Evolutionary conservation across 495 filamentous ascomycete species (phyloP).

Genomic region (Jackrogersella minutella): DNA sequence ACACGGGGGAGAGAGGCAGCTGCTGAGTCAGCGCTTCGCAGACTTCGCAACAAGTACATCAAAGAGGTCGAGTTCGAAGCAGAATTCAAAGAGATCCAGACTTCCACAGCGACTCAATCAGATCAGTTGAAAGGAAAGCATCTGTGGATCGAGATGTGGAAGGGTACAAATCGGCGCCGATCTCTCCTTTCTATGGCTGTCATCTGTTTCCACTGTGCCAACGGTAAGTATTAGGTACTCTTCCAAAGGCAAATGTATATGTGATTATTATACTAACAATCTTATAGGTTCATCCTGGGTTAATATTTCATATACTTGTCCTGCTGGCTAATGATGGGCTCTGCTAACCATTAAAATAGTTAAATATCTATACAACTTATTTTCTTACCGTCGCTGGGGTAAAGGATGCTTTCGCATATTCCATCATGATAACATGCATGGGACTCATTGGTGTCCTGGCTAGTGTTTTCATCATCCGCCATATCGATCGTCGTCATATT

Average conservation of each 20-base stretch:
- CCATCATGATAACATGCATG: constrained; percentile 58
- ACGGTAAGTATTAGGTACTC: constrained; percentile 30
- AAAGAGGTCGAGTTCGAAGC: constrained; percentile 49
- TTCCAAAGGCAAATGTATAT: too few relatives aligned
- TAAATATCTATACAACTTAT: constrained; percentile 47
- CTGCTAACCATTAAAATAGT: not conserved
- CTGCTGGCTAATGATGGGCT: not conserved
- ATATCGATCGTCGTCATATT: constrained; percentile 55
- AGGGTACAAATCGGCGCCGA: constrained; percentile 35
- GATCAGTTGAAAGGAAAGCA: constrained; percentile 45
- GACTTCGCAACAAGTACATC: constrained; percentile 50
- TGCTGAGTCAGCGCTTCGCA: constrained; percentile 52
- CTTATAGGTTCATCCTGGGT: constrained; percentile 46
- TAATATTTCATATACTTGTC: not conserved
- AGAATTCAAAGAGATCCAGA: constrained; percentile 58
- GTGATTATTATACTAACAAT: not conserved
- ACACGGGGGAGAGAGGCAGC: constrained; percentile 53
- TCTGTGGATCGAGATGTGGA: constrained; percentile 59
- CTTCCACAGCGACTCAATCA: constrained; percentile 53
- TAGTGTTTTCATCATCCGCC: constrained; percentile 56
- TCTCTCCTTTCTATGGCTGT: constrained; percentile 43
- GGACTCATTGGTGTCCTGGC: constrained; percentile 58
- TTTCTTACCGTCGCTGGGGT: constrained; percentile 63
- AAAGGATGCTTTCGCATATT: constrained; percentile 58
- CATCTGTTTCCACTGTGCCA: constrained; percentile 47